These are phyloP conservation scores for Lactarius sp. DNA, from an alignment of 768 basidiomycete genomes.

Conservation along the genomic window DNA sequence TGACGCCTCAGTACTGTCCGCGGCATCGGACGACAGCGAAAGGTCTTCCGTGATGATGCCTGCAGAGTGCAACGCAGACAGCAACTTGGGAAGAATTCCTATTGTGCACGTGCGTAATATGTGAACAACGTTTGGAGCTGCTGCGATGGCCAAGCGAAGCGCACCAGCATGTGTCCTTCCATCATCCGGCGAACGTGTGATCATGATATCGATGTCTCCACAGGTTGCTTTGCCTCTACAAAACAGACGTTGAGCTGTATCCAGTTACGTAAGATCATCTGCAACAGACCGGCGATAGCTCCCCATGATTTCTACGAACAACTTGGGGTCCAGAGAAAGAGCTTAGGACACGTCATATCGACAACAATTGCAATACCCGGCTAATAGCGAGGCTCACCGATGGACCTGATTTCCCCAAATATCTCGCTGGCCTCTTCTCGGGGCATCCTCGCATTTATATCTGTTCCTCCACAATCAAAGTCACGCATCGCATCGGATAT, in stretches of 20 bases:
- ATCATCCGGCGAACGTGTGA: slow-evolving; percentile 70
- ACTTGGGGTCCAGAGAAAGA: slow-evolving; percentile 58
- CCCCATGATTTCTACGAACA: slow-evolving; percentile 87
- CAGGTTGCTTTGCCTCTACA: slow-evolving; percentile 74
- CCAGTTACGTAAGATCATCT: neutral
- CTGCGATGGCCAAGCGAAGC: slow-evolving; percentile 11
- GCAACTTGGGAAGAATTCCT: slow-evolving; percentile 60
- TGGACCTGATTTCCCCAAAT: slow-evolving; percentile 64
- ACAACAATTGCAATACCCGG: neutral
- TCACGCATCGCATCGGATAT: neutral
- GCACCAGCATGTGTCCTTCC: slow-evolving; percentile 70
- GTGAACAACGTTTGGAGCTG: neutral
- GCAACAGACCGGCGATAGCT: slow-evolving; percentile 65
- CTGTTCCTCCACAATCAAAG: slow-evolving; percentile 30
- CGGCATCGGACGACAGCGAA: slow-evolving; percentile 56
- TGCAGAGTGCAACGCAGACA: slow-evolving; percentile 48
- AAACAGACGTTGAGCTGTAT: neutral
- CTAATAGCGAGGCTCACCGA: slow-evolving; percentile 43
- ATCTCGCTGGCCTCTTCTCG: slow-evolving; percentile 71
- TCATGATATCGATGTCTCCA: slow-evolving; percentile 89
- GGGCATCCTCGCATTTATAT: slow-evolving; percentile 84
- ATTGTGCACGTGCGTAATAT: neutral
- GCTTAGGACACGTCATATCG: slow-evolving; percentile 45
- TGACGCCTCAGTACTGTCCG: slow-evolving; percentile 60
- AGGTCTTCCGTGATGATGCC: slow-evolving; percentile 80